These are phyloP conservation scores for Phytophthora lateralis DNA, from an alignment of 352 stramenopile genomes.

Conservation along the genomic window DNA sequence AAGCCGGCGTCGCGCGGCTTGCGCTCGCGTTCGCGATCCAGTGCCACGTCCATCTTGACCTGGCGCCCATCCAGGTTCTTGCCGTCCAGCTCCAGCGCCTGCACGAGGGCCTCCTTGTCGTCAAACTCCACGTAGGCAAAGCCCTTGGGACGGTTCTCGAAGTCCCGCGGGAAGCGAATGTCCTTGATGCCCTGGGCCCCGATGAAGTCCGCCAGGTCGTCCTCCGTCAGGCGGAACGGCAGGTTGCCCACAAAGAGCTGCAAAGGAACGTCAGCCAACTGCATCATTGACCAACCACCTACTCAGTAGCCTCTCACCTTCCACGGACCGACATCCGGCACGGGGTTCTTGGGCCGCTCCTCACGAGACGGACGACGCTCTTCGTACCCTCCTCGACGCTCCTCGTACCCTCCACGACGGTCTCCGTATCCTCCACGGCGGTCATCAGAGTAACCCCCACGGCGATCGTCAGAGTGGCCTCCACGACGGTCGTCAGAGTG, in stretches of 20 bases:
- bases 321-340: constrained; percentile 79
- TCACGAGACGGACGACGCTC: constrained; percentile 29
- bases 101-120: constrained; percentile 65
- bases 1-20: constrained; percentile 56
- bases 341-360: constrained; percentile 72
- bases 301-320: constrained; percentile 48
- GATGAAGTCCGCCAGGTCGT: constrained; percentile 78
- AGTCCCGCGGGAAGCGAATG: constrained; percentile 76
- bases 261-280: constrained; percentile 5
- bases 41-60: constrained; percentile 76
- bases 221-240: constrained; percentile 66
- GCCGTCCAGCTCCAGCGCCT: constrained; percentile 70
- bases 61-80: constrained; percentile 39
- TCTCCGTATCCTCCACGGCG: constrained; percentile 29
- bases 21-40: constrained; percentile 57
- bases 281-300: not conserved
- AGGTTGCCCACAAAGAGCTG: constrained; percentile 87
- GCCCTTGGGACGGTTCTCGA: constrained; percentile 72
- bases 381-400: constrained; percentile 34
- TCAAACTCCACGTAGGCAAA: constrained; percentile 89
- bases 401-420: constrained; percentile 44
- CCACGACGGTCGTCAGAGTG: constrained; percentile 26
- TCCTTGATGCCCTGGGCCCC: constrained; percentile 60
- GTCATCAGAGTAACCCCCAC: constrained; percentile 10
- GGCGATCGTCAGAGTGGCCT: constrained; percentile 29